Evolutionary conservation across 2,329 filamentous ascomycete species (phyloP).

Genomic region (Epichloe sylvatica): DNA sequence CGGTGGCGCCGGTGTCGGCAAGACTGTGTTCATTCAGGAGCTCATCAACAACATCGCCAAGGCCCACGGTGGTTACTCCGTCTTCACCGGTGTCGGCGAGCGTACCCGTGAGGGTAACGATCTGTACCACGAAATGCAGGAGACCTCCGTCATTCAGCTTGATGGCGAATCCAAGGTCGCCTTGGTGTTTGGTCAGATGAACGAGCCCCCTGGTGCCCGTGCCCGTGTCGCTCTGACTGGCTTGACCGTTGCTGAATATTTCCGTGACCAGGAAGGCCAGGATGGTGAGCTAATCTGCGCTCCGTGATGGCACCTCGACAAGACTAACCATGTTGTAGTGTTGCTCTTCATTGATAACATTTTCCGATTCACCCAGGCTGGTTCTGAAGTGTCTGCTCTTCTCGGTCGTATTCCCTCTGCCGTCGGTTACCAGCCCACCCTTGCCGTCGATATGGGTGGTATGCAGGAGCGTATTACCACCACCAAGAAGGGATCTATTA

Average conservation of each 20-base stretch:
- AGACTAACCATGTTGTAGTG: constrained; percentile 37
- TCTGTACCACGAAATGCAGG: constrained; percentile 99
- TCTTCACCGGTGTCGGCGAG: constrained; percentile 99
- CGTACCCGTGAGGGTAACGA: constrained; percentile 99
- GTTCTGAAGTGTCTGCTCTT: constrained; percentile 99
- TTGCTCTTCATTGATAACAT: constrained; percentile 99
- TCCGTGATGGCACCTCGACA: neutral
- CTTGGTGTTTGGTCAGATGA: constrained; percentile 99
- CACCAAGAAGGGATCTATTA: constrained; percentile 98
- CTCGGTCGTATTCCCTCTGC: constrained; percentile 99
- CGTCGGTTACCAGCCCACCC: constrained; percentile 98
- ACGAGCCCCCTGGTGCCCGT: constrained; percentile 98
- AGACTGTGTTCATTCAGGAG: constrained; percentile 99
- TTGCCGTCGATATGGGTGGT: constrained; percentile 95
- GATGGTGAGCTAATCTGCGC: constrained; percentile 46
- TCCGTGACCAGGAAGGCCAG: constrained; percentile 64
- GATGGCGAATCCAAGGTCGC: constrained; percentile 99
- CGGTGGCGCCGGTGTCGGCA: constrained; percentile 99
- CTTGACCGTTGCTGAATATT: constrained; percentile 67
- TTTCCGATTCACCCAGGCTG: constrained; percentile 99
- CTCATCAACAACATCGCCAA: constrained; percentile 99
- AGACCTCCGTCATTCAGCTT: constrained; percentile 98
- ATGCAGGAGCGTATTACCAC: constrained; percentile 99
- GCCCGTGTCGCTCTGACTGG: constrained; percentile 98
- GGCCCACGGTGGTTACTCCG: constrained; percentile 99